Evolutionary conservation across 2,329 filamentous ascomycete genomes (phyloP).

Genomic region (Botryosphaeria dothidea): DNA sequence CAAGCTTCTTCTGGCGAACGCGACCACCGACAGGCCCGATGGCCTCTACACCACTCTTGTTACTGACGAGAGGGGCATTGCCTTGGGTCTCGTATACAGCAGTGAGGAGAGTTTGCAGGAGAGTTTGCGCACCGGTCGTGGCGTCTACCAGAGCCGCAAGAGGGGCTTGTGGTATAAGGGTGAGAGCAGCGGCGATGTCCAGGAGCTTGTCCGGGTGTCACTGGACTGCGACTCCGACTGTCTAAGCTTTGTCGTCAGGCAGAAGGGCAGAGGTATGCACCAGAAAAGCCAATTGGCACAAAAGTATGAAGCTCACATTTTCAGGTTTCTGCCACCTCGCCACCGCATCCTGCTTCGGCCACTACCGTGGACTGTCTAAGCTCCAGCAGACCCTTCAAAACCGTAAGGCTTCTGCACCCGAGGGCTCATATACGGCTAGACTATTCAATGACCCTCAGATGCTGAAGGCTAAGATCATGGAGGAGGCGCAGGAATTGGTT

Average conservation of each 20-base stretch:
- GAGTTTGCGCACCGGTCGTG: constrained; percentile 75
- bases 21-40: constrained; percentile 79
- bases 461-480: constrained; percentile 93
- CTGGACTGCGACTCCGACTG: constrained; percentile 95
- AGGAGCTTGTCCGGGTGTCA: constrained; percentile 81
- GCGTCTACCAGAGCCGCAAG: constrained; percentile 96
- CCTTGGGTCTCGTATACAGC: constrained; percentile 90
- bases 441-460: constrained; percentile 91
- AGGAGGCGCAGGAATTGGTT: constrained; percentile 94
- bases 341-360: constrained; percentile 89
- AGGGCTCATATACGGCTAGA: constrained; percentile 89
- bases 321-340: constrained; percentile 87
- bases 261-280: constrained; percentile 70
- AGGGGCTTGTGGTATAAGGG: constrained; percentile 96
- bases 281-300: neutral
- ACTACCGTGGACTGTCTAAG: constrained; percentile 75
- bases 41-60: constrained; percentile 88
- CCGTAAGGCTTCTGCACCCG: constrained; percentile 79
- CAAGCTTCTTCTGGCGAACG: constrained; percentile 71
- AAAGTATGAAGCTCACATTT: neutral
- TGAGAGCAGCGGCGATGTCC: constrained; percentile 88
- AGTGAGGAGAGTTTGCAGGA: constrained; percentile 87
- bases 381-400: constrained; percentile 84
- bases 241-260: constrained; percentile 83
- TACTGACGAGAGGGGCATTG: constrained; percentile 80